phyloP scores from a whole-genome alignment of 2,329 filamentous ascomycete genomes.

The Pseudofabraea citricarpa region DNA sequence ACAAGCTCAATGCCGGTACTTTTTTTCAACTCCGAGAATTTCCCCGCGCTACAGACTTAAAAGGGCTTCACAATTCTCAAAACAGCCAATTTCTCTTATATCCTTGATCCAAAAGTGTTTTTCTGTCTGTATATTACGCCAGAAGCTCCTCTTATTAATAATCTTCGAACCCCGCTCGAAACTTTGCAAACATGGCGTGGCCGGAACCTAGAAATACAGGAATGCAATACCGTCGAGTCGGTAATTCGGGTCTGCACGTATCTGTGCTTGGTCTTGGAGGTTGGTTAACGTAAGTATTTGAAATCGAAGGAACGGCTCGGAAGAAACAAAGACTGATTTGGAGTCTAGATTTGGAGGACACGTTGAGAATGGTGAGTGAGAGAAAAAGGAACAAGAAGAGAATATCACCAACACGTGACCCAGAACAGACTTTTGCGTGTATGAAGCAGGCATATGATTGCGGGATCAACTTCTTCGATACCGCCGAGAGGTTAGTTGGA shows the following conservation, averaged over 20 bases:
- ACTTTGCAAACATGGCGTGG: neutral
- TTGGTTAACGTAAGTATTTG: slow-evolving; percentile 26
- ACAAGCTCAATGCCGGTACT: no score
- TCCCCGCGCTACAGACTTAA: no score
- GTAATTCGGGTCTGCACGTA: slow-evolving; percentile 37
- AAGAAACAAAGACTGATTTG: neutral
- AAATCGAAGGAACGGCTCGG: no score
- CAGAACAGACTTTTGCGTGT: slow-evolving; percentile 30
- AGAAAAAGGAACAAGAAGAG: neutral
- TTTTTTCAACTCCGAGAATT: no score
- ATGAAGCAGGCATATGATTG: slow-evolving; percentile 52
- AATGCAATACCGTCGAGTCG: slow-evolving; percentile 40
- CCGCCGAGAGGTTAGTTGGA: slow-evolving; percentile 39
- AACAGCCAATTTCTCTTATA: no score
- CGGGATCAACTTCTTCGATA: slow-evolving; percentile 61
- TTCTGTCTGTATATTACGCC: no score
- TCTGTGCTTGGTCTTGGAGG: slow-evolving; percentile 36
- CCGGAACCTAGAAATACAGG: slow-evolving; percentile 1
- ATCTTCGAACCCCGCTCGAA: no score
- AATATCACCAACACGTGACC: slow-evolving; percentile 5
- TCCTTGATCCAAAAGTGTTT: no score
- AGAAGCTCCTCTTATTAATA: no score
- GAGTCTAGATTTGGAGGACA: slow-evolving; percentile 23
- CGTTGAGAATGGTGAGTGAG: slow-evolving; percentile 26
- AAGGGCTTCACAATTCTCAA: no score